phyloP scores from a whole-genome alignment of 257 asterid genomes.

The Marsdenia floribunda region DNA sequence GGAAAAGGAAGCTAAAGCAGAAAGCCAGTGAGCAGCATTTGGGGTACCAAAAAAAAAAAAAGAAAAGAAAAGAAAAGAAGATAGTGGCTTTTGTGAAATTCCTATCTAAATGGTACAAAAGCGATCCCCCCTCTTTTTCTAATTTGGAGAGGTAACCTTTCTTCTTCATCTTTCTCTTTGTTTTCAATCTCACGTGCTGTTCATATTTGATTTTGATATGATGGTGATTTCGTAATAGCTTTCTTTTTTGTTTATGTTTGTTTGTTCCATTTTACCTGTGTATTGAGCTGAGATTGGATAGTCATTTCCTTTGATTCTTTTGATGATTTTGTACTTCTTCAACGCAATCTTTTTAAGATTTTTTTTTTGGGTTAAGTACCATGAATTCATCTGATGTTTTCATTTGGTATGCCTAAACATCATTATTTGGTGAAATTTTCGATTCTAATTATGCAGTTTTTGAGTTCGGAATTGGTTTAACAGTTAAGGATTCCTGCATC shows the following conservation, averaged over 20 bases:
- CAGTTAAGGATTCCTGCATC: neutral
- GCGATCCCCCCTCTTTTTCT: neutral
- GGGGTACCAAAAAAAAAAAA: neutral
- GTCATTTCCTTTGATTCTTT: neutral
- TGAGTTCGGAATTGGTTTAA: too few species aligned
- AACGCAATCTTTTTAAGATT: neutral
- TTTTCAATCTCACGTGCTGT: neutral
- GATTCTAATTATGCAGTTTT: neutral
- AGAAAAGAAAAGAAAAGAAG: neutral
- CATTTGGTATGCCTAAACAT: neutral
- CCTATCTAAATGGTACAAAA: neutral
- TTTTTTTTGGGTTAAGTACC: neutral
- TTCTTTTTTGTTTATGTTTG: too few species aligned
- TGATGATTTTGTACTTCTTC: neutral
- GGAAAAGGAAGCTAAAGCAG: too few species aligned
- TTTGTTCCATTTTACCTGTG: neutral
- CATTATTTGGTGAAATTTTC: neutral
- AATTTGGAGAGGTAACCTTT: conserved; percentile 5
- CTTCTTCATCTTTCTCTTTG: neutral
- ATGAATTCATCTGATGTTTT: neutral
- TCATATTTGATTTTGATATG: neutral
- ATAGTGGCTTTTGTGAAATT: neutral
- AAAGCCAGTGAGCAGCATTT: neutral
- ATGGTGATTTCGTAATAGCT: neutral
- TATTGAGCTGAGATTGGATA: neutral